These are phyloP conservation scores for Lepidium africanum DNA, from an alignment of 345 rosid genomes.

Conservation along the genomic window DNA sequence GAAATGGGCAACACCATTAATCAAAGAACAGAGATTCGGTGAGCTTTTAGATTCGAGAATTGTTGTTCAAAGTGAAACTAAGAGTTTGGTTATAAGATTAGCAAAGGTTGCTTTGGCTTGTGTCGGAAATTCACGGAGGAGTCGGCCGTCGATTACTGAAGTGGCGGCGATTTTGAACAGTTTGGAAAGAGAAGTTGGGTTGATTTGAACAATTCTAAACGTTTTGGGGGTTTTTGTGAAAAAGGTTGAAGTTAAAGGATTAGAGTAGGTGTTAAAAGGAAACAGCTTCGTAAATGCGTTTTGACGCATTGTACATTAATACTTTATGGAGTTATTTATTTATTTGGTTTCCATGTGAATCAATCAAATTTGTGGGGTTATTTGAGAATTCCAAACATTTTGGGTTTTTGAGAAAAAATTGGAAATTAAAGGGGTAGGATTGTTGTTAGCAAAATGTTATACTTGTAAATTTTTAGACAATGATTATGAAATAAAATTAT, in stretches of 20 bases:
- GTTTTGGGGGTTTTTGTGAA: background rate
- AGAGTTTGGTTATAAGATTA: conserved; percentile 46
- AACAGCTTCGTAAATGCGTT: background rate
- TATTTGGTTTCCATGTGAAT: background rate
- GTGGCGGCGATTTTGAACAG: conserved; percentile 58
- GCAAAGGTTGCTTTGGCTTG: conserved; percentile 83
- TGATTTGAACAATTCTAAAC: background rate
- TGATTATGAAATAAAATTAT: background rate
- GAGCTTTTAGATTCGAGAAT: conserved; percentile 64
- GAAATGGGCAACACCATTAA: conserved; percentile 76
- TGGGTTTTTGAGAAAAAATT: background rate
- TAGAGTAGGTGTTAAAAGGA: background rate
- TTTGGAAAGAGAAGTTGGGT: conserved; percentile 34
- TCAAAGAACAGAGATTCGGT: conserved; percentile 45
- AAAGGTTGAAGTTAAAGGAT: background rate
- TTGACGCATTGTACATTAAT: background rate
- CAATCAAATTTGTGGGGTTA: background rate
- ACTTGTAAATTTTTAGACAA: too few species aligned
- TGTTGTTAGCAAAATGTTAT: background rate
- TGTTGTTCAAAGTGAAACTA: conserved; percentile 37
- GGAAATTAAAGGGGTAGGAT: background rate
- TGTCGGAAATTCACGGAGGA: conserved; percentile 62
- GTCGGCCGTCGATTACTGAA: conserved; percentile 53
- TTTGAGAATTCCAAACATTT: background rate
- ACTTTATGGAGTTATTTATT: background rate